Percentiles rank a stretch among this genome's conserved stretches.
Evolutionary conservation across 768 basidiomycete genomes (phyloP).

Genomic region (Scleroderma citrinum): DNA sequence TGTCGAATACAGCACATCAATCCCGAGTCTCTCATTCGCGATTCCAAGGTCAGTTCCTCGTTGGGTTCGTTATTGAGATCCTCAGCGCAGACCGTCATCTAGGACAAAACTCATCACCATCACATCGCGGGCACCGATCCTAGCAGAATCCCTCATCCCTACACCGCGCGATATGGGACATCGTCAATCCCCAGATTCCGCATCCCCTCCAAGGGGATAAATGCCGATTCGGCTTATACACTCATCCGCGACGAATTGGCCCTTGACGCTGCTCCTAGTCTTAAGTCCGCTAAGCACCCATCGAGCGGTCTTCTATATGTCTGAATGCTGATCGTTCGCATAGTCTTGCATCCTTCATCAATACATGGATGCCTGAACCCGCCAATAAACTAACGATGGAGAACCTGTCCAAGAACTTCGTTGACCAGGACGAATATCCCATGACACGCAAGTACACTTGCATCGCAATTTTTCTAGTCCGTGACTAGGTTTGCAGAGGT

Average conservation of each 20-base stretch:
- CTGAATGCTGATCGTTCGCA: constrained; percentile 1
- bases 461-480: neutral
- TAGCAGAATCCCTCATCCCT: constrained; percentile 36
- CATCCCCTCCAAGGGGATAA: constrained; percentile 55
- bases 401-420: constrained; percentile 62
- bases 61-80: neutral
- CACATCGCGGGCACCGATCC: constrained; percentile 31
- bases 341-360: constrained; percentile 58
- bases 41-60: constrained; percentile 40
- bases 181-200: constrained; percentile 64
- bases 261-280: constrained; percentile 48
- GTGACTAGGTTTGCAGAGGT: constrained; percentile 22
- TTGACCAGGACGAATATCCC: constrained; percentile 68
- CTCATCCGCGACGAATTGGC: constrained; percentile 60
- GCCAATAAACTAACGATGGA: constrained; percentile 55
- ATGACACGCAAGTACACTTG: constrained; percentile 35
- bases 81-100: constrained; percentile 1
- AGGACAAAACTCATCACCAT: constrained; percentile 44
- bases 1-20: constrained; percentile 50
- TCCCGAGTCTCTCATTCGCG: constrained; percentile 56
- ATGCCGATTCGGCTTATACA: constrained; percentile 46
- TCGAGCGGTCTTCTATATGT: neutral
- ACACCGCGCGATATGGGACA: constrained; percentile 63
- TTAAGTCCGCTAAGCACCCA: constrained; percentile 34
- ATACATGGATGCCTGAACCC: constrained; percentile 55